These are phyloP conservation scores for Achaetomium macrosporum DNA, from an alignment of 2,329 filamentous ascomycete genomes.

Conservation along the genomic window DNA sequence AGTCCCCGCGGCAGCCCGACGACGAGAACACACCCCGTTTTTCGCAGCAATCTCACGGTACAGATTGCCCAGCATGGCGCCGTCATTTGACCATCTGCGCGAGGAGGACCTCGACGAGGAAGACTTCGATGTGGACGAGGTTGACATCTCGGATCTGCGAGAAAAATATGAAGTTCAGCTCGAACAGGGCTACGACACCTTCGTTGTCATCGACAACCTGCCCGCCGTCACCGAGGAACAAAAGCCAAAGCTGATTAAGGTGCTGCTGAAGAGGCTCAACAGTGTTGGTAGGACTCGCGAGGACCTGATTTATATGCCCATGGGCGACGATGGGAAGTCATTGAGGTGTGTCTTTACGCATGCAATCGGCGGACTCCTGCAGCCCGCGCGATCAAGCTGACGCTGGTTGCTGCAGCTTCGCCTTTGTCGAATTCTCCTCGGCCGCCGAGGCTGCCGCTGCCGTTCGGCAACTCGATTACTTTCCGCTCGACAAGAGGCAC, in stretches of 20 bases:
- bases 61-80: constrained; percentile 66
- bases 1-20: constrained; percentile 19
- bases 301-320: constrained; percentile 88
- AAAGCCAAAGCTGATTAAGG: constrained; percentile 92
- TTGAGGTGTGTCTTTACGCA: constrained; percentile 58
- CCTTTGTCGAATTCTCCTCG: constrained; percentile 93
- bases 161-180: constrained; percentile 94
- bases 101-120: constrained; percentile 84
- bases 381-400: constrained; percentile 2
- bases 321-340: constrained; percentile 80
- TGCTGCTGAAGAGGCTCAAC: constrained; percentile 88
- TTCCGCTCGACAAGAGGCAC: constrained; percentile 93
- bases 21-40: constrained; percentile 13
- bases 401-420: constrained; percentile 56
- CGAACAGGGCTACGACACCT: constrained; percentile 92
- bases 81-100: constrained; percentile 85
- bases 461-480: constrained; percentile 79
- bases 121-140: constrained; percentile 84
- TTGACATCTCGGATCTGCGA: constrained; percentile 89
- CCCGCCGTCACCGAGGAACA: constrained; percentile 84
- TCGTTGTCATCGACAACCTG: constrained; percentile 92
- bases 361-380: neutral
- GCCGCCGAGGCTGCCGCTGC: constrained; percentile 84
- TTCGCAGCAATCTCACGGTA: constrained; percentile 9
- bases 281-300: constrained; percentile 78